A percentile compares a stretch with the other conserved stretches of the same genome.
phyloP scores from a whole-genome alignment of 1,284 basidiomycete species.

The Entoloma clypeatum region DNA sequence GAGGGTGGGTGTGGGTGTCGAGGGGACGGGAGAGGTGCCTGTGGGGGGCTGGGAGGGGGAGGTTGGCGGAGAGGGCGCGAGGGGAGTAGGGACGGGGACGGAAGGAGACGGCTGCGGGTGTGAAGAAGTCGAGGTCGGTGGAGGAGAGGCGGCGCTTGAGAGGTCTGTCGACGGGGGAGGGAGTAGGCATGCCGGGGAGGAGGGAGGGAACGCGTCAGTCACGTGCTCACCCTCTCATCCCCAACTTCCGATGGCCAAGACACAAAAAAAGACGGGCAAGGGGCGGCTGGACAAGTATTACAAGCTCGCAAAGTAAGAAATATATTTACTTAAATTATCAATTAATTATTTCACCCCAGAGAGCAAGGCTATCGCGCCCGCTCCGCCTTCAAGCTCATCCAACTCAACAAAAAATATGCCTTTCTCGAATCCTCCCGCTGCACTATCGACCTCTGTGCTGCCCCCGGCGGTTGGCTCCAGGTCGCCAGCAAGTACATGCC shows the following conservation, averaged over 20 bases:
- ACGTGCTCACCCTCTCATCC: conserved; percentile 27
- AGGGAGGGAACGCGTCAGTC: conserved; percentile 29
- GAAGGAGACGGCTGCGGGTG: conserved; percentile 54
- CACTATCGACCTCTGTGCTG: conserved; percentile 97
- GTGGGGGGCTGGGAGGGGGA: too few species aligned
- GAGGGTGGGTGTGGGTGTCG: conserved; percentile 40
- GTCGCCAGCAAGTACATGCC: conserved; percentile 99
- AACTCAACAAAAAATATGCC: conserved; percentile 97
- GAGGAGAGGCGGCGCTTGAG: conserved; percentile 49
- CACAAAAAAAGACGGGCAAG: conserved; percentile 90
- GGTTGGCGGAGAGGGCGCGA: conserved; percentile 20
- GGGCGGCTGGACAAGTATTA: conserved; percentile 96
- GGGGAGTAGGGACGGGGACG: conserved; percentile 56
- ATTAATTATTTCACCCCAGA: conserved; percentile 36
- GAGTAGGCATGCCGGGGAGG: conserved; percentile 17
- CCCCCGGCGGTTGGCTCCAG: conserved; percentile 99
- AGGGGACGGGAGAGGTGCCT: conserved; percentile 28
- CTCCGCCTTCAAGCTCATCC: conserved; percentile 99
- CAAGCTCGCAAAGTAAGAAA: conserved; percentile 80
- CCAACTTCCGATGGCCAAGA: conserved; percentile 81
- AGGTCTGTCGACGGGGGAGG: conserved; percentile 24
- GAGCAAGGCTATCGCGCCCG: conserved; percentile 99
- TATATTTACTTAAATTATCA: not conserved
- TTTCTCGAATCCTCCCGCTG: conserved; percentile 91
- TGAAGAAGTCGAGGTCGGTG: conserved; percentile 51